Percentiles rank a stretch among this genome's conserved stretches.
Evolutionary conservation across 2,329 filamentous ascomycete genomes (phyloP).

Genomic region (Penicillium olsonii): DNA sequence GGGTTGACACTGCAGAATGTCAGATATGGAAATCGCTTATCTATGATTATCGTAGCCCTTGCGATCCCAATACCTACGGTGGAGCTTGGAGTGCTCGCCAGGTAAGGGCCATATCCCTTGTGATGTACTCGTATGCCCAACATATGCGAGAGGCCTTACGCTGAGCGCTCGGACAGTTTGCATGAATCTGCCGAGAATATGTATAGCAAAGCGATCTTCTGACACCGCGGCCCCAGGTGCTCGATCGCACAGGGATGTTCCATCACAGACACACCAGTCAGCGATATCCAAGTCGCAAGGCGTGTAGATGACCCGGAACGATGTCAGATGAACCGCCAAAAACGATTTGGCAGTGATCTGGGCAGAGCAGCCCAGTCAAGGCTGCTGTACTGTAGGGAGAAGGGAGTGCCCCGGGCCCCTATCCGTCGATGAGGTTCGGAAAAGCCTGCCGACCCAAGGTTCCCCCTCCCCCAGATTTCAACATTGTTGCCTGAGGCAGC

Average conservation of each 20-base stretch:
- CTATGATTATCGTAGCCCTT: background rate
- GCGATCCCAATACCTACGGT: background rate
- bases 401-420: too few relatives aligned
- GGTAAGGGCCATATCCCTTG: constrained; percentile 1
- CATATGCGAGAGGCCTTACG: background rate
- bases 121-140: background rate
- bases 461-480: background rate
- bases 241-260: background rate
- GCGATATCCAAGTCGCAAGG: background rate
- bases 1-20: background rate
- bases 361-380: background rate
- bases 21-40: background rate
- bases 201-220: constrained; percentile 1
- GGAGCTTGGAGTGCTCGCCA: background rate
- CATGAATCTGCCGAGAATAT: background rate
- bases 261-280: background rate
- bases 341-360: background rate
- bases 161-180: background rate
- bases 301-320: background rate
- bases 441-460: background rate
- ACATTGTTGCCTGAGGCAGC: background rate
- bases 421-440: background rate
- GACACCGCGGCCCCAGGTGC: background rate
- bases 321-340: constrained; percentile 1
- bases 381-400: too few relatives aligned